Evolutionary conservation across 768 basidiomycete genomes (phyloP).

Genomic region (Phallus indusiatus): DNA sequence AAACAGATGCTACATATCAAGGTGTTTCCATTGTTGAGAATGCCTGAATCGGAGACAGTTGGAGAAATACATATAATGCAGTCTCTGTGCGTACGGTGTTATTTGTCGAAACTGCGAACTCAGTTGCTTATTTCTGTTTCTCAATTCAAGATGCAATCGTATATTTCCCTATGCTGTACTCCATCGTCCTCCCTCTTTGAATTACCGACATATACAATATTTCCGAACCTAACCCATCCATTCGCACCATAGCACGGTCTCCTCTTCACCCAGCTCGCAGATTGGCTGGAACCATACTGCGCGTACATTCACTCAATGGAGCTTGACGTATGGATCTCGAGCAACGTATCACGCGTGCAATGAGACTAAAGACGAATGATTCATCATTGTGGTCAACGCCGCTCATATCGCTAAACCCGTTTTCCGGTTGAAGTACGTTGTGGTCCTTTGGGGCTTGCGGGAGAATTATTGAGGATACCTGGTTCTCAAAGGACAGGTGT

Average conservation of each 20-base stretch:
- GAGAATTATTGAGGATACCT: constrained; percentile 37
- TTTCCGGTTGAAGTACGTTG: constrained; percentile 30
- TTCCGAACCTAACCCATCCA: not conserved
- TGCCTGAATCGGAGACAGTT: constrained; percentile 48
- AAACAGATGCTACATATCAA: constrained; percentile 44
- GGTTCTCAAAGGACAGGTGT: constrained; percentile 51
- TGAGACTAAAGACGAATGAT: constrained; percentile 13
- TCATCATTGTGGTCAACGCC: constrained; percentile 16
- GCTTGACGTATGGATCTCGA: constrained; percentile 48
- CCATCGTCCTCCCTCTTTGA: not conserved
- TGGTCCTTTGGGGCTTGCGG: constrained; percentile 49
- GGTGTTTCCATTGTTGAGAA: constrained; percentile 57
- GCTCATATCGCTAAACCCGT: constrained; percentile 9
- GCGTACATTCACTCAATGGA: constrained; percentile 51
- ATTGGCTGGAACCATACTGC: constrained; percentile 62
- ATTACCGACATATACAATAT: not conserved
- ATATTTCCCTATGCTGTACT: constrained; percentile 41
- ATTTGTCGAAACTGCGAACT: too few relatives aligned
- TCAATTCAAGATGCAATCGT: constrained; percentile 38
- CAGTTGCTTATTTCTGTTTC: not conserved
- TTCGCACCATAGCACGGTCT: not conserved
- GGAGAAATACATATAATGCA: constrained; percentile 58
- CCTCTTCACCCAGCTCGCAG: constrained; percentile 35
- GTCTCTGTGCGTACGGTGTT: constrained; percentile 52
- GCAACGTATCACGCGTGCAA: constrained; percentile 11